Evolutionary conservation across 2,329 filamentous ascomycete genomes (phyloP).

Genomic region (Colletotrichum gloeosporioides): DNA sequence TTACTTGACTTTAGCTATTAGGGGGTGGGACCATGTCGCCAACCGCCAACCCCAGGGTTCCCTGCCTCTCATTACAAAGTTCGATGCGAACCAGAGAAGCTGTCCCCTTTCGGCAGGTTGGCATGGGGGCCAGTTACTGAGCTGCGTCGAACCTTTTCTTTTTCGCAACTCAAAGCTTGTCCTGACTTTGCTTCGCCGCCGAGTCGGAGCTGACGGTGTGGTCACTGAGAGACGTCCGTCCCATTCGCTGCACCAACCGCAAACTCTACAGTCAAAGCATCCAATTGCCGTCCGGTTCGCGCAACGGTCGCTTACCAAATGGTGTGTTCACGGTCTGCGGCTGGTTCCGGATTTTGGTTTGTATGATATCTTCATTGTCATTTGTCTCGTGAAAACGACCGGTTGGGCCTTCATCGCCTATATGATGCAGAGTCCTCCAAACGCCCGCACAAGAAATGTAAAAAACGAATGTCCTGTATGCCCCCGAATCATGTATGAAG

Average conservation of each 20-base stretch:
- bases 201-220: neutral
- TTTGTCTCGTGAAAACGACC: neutral
- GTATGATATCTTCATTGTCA: neutral
- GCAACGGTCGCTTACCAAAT: neutral
- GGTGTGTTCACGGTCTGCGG: neutral
- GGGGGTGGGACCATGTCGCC: neutral
- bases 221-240: neutral
- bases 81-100: neutral
- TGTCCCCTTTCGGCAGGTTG: neutral
- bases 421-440: neutral
- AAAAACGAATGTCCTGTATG: neutral
- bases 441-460: neutral
- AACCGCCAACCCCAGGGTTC: neutral
- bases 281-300: neutral
- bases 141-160: neutral
- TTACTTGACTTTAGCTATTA: constrained; percentile 7
- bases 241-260: neutral
- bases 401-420: neutral
- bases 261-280: neutral
- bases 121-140: neutral
- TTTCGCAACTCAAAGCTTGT: neutral
- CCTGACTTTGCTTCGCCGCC: neutral
- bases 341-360: neutral
- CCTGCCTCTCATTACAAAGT: neutral
- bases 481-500: neutral